Base-by-base conservation (phyloP, 805 yeast genomes). In the Deakozyma indianensis region DNA sequence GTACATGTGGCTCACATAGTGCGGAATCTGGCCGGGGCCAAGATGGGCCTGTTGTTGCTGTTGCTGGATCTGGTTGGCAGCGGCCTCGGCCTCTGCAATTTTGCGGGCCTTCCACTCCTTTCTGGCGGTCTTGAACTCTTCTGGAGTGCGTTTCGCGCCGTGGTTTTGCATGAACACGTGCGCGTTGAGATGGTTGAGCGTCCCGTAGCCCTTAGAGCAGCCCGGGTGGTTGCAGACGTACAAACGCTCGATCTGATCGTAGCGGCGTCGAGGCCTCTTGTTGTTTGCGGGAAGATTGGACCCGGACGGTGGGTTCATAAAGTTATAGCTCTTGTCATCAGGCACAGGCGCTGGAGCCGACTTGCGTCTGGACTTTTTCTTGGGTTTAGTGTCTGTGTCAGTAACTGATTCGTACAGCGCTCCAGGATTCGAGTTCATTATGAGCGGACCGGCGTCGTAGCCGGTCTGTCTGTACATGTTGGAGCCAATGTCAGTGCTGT, bases 181-280 rank as follows among this genome's bases (percentile, higher is more conserved):
- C 14, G 78, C 75, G 51, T 75, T 75, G 28, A 75, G 59, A 55
- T 75, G 81, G 54, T 76, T 75, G 35, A 75, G 63, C 3, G 81
- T 76, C 14, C 81, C 81, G 53, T 75, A 75, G 5, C 74, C 71
- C 58, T 76, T 76, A 4, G 63, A 58, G 48, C 81, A 76, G 9
- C 63, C 64, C 22, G 60, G 58, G 51, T 55, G 68, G 44, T 64
- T 72, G 56, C 81, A 75, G 21, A 60, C 62, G 56, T 75, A 75
- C 3, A 74, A 51, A 42, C 81, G 65, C 48, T 73, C 77, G 53
- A 76, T 73, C 54, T 76, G 80, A 45, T 71, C 69, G 43, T 70
- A 74, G 47, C 69, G 70, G 43, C 79, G 64, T 48, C 81, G 64
- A 16, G 74, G 75, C 42, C 81, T 65, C 52, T 70, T 70, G 53